Base-by-base conservation (phyloP, 192 early-diverging fungal species). In the Chytriomyces sp. region DNA sequence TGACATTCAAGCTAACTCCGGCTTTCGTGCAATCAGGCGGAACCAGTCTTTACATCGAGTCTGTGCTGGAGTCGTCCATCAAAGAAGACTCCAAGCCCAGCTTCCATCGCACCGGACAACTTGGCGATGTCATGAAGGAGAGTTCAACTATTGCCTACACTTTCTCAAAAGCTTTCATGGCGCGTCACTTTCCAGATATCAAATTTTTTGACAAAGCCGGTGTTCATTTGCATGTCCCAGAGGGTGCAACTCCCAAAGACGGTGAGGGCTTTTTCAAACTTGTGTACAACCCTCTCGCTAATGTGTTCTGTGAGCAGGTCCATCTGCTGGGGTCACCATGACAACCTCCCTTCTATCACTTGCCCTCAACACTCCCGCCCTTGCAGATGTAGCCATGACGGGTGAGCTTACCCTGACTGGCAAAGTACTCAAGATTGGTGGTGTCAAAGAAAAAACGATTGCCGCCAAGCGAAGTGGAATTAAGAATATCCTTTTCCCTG, bases 81-180 rank as follows among this genome's bases (percentile, higher is more conserved):
- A 69, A 78, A 19, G 81, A 84, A 22, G 84, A 81, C 55, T 86
- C 82, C 12, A 85, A 79, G 61, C 86, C 90, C 7, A 79, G 84
- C 7, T 86, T 99, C 57, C 84, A 89, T 60, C 90, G 90, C 53
- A 99, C 97, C 4, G 97, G 96, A 22, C 96, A 99, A 80, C 84
- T 99, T 76, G 97, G 97, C 52, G 95, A 96, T 77, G 97, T 99
- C 36, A 99, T 99, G 96, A 99, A 99, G 84, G 97, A 99, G 77
- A 93, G 91, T 28, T 89, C 91, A 6, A 91, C 88, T 12, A 95
- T 99, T 63, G 95, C 97, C 0, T 99, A 99, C 84, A 98, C 97
- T 0, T 99, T 86, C 82, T 91, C 94, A n/a, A 93, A 93, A 75
- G 87, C 93, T 30, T 79, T 96, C 37, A 69, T 97, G 73, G 87